Percentiles rank a stretch among this genome's conserved stretches.
phyloP scores from a whole-genome alignment of 352 stramenopile species.

The Pythium chondricola region DNA sequence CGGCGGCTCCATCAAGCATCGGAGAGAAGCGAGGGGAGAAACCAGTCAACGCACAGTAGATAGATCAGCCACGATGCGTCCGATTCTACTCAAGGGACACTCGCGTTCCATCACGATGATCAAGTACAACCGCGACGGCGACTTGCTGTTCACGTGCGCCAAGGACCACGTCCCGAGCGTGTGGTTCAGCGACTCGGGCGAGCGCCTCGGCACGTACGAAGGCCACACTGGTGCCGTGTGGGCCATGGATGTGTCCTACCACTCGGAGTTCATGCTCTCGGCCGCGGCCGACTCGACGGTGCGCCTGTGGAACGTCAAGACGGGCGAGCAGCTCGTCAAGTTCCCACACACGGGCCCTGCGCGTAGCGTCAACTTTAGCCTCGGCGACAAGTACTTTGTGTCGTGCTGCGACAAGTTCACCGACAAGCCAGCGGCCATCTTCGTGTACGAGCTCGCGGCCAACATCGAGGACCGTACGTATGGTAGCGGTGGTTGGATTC shows the following conservation, averaged over 20 bases:
- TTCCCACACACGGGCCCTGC: conserved; percentile 81
- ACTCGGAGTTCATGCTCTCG: conserved; percentile 93
- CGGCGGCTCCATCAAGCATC: neutral
- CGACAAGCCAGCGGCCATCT: conserved; percentile 68
- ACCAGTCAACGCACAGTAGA: neutral
- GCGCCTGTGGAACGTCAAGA: conserved; percentile 90
- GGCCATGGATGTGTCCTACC: conserved; percentile 93
- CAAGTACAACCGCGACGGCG: conserved; percentile 98
- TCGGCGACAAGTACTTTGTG: conserved; percentile 80
- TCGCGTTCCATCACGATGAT: conserved; percentile 98
- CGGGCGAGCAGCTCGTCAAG: conserved; percentile 81
- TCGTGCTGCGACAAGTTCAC: conserved; percentile 84
- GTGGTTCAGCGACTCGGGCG: conserved; percentile 96
- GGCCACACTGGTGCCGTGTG: conserved; percentile 96
- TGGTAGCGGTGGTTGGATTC: neutral
- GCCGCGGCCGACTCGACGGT: conserved; percentile 92
- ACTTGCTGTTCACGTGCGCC: conserved; percentile 96
- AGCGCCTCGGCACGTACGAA: conserved; percentile 95
- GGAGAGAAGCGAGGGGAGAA: neutral
- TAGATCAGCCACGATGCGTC: conserved; percentile 70
- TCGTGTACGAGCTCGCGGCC: conserved; percentile 73
- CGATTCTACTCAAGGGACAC: conserved; percentile 99
- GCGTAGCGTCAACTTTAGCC: conserved; percentile 83
- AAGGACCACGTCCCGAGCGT: conserved; percentile 95
- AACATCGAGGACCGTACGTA: conserved; percentile 58